Conservation (phyloP, 345 rosid species). For the Carallia pectinifolia region DNA sequence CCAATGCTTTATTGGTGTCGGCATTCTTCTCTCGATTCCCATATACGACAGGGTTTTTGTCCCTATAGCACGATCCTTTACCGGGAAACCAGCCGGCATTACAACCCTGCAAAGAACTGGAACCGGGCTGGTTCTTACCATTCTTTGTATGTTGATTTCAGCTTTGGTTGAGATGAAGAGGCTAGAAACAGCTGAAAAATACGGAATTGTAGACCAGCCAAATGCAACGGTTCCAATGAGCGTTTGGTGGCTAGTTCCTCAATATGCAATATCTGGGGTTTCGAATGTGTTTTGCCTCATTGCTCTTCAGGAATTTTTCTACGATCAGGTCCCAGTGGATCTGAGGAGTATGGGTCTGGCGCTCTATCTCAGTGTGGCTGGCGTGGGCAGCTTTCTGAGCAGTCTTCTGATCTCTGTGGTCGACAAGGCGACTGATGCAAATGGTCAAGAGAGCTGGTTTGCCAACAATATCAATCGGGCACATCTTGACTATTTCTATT, state of each 20-base stretch:
- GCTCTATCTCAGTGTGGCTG: constrained; percentile 18
- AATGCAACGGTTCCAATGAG: constrained; percentile 18
- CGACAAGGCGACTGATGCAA: constrained; percentile 16
- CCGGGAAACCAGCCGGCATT: constrained; percentile 20
- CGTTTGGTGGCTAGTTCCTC: constrained; percentile 27
- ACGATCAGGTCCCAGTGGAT: constrained; percentile 23
- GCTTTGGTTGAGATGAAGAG: constrained; percentile 19
- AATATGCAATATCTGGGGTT: constrained; percentile 19
- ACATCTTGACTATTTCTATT: constrained; percentile 23
- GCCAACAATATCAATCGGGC: constrained; percentile 19
- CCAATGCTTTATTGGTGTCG: constrained; percentile 14
- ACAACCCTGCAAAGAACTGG: constrained; percentile 34
- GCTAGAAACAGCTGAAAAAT: constrained; percentile 18
- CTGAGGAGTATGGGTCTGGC: constrained; percentile 20
- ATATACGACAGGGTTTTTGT: constrained; percentile 24
- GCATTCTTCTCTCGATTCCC: constrained; percentile 22
- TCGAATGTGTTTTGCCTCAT: constrained; percentile 8
- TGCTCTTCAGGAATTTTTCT: constrained; percentile 25
- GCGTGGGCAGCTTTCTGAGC: constrained; percentile 26
- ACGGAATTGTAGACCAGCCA: constrained; percentile 14
- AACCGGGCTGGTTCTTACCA: constrained; percentile 19
- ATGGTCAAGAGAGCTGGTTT: constrained; percentile 21
- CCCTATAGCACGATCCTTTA: constrained; percentile 21
- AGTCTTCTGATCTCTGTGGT: constrained; percentile 16
- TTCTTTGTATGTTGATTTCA: constrained; percentile 14